Percentiles rank a stretch among this genome's conserved stretches.
Evolutionary conservation across 1,139 yeast genomes (phyloP).

Genomic region (Taphrina populina): DNA sequence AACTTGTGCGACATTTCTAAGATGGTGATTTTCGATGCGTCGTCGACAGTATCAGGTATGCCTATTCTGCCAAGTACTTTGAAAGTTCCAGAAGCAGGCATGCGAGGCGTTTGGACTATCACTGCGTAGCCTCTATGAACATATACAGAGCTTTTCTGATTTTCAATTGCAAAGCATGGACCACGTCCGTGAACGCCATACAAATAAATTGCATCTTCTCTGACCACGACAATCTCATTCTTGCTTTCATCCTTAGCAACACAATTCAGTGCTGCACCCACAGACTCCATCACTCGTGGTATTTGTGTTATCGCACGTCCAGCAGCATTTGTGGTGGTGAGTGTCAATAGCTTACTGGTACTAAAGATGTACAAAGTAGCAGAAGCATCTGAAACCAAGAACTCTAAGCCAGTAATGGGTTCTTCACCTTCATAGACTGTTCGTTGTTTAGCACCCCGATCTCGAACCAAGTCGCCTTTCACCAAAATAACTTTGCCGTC

Average conservation of each 20-base stretch:
- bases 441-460: constrained; percentile 86
- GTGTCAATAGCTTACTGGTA: constrained; percentile 65
- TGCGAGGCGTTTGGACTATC: constrained; percentile 52
- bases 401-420: constrained; percentile 76
- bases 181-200: constrained; percentile 59
- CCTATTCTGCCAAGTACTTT: constrained; percentile 19
- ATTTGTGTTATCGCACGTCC: constrained; percentile 76
- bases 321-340: constrained; percentile 66
- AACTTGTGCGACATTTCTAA: constrained; percentile 69
- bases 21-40: constrained; percentile 56
- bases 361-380: constrained; percentile 60
- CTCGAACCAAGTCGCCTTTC: constrained; percentile 83
- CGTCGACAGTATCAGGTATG: constrained; percentile 37
- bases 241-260: constrained; percentile 50
- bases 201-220: constrained; percentile 54
- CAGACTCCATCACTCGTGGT: constrained; percentile 59
- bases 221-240: constrained; percentile 56
- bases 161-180: constrained; percentile 58
- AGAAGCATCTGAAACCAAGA: constrained; percentile 48
- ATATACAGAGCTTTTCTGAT: constrained; percentile 58
- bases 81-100: constrained; percentile 4
- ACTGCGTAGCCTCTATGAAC: constrained; percentile 55
- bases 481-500: constrained; percentile 81
- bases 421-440: constrained; percentile 68
- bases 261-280: constrained; percentile 75